Conservation (phyloP, 1,139 yeast species). For the Scheffersomyces parashehatae region DNA sequence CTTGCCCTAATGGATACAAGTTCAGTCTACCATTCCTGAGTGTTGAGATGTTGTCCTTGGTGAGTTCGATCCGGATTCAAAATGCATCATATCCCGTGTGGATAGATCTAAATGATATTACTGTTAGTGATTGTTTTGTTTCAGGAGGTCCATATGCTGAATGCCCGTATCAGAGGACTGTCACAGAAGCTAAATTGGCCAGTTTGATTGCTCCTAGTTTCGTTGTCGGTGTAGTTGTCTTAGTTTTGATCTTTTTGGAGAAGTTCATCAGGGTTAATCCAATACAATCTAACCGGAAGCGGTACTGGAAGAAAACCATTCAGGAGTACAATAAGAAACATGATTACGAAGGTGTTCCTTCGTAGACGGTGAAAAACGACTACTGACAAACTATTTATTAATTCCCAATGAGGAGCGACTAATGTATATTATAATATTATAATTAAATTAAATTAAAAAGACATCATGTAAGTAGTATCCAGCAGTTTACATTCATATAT, state of each 20-base stretch:
- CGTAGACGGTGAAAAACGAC: conserved; percentile 14
- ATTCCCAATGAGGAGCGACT: too few species aligned
- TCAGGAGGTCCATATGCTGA: conserved; percentile 75
- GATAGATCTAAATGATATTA: conserved; percentile 83
- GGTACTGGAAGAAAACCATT: conserved; percentile 41
- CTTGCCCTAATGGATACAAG: conserved; percentile 51
- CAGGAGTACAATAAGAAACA: conserved; percentile 37
- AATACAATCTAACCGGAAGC: conserved; percentile 41
- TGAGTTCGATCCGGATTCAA: conserved; percentile 19
- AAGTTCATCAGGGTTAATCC: conserved; percentile 36
- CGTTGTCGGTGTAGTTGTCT: conserved; percentile 48
- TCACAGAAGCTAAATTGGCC: conserved; percentile 58
- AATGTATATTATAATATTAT: too few species aligned
- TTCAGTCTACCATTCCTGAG: conserved; percentile 61
- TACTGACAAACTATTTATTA: too few species aligned
- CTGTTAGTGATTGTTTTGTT: conserved; percentile 79
- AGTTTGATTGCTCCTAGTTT: conserved; percentile 68
- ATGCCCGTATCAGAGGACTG: conserved; percentile 72
- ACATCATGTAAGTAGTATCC: too few species aligned
- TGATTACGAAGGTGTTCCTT: conserved; percentile 49
- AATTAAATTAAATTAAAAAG: too few species aligned
- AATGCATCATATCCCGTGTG: conserved; percentile 50
- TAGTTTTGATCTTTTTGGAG: conserved; percentile 27
- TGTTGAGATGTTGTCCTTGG: conserved; percentile 36
- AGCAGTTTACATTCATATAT: too few species aligned